Base-by-base conservation (phyloP, 192 early-diverging fungal genomes). In the Backusella mclennaniae region DNA sequence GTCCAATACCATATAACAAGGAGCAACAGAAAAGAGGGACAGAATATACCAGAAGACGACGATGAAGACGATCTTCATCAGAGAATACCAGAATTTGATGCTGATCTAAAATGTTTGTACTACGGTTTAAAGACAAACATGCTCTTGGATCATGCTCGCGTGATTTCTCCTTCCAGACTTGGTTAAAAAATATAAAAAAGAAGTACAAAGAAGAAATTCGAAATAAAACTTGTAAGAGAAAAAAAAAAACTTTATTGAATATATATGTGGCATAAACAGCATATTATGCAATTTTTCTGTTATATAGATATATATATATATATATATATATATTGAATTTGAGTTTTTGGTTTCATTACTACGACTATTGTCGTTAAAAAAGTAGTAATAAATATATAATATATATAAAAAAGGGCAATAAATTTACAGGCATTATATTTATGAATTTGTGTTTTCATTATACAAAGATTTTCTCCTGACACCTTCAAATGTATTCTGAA, bases 81-180 rank as follows among this genome's bases (percentile, higher is more conserved):
- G 35, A 21, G 72, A 42, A 90, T 93, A 73, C 89, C 90, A 0
- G 92, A 93, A 76, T 90, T 91, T 66, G 92, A 93, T 17, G 84
- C 86, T 23, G 87, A 89, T 73, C 85, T 92, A 33, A 85, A 91
- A 70, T 85, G 87, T 53, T 82, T 93, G 63, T 93, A 90, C 68
- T 88, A 89, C 68, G 88, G 90, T 69, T 83, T 91, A 33, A 84
- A 86, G 19, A 92, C 90, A 29, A 91, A 90, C 38, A 69, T 93
- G 74, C 75, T 92, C 15, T 81, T 93, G 76, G 91, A 93, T 81
- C 90, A 92, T 83, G 84, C 86, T 1, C 83, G 90, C 3, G 91
- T 89, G 33, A 83, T 86, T 8, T 87, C 92, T 7, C 89, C 92
- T 21, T 87, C 87, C 0, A 44, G 78, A 19, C 78, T 49, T 35